Evolutionary conservation across 352 stramenopile species (phyloP), one percentile per base, ranked within the genome.

Genomic region (Pythium phragmiticola): DNA sequence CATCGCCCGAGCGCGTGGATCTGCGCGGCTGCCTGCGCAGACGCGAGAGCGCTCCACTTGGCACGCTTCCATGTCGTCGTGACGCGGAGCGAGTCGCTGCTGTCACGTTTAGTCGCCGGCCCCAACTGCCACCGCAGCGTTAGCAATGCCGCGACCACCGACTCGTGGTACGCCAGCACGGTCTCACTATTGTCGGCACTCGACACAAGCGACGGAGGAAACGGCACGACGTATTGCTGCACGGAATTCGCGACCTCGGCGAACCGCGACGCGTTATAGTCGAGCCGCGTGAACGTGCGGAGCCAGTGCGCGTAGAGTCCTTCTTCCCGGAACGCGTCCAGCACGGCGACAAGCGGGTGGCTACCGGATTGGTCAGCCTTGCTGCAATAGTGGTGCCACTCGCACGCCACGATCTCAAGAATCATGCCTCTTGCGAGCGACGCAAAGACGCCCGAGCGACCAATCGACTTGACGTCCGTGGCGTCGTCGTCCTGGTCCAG

Each of bases 301-400:
- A 89, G 52, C 82, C 82, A 91, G 54, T 91, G 78, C 11, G 79
- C 76, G 63, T 83, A 91, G 1, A 89, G 63, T 7, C 77, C 80
- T 55, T 91, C 78, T 42, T 78, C 75, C 16, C 80, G 68, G 58
- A 89, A 89, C 8, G 74, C 73, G 19, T 91, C 78, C 17, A 91
- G 57, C 8, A 89, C 80, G 3, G 71, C 48, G 7, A 73, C 51
- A 9, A 90, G 57, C 17, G 75, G 68, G 26, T 90, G 76, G 26
- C 36, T 47, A 13, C 45, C 28, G 6, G 7, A 30, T 30, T 49
- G 42, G 67, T 70, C 21, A 63, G 70, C 41, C 63, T 68, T 41
- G 13, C 37, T 60, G 52, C 64, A 70, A n/a, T 75, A 55, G 59
- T 76, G 77, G 46, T 89, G 78, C 79, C 78, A 91, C 47, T 90